Evolutionary conservation across 164 flowering plant genomes (phyloP).

Genomic region (Macadamia tetraphylla): DNA sequence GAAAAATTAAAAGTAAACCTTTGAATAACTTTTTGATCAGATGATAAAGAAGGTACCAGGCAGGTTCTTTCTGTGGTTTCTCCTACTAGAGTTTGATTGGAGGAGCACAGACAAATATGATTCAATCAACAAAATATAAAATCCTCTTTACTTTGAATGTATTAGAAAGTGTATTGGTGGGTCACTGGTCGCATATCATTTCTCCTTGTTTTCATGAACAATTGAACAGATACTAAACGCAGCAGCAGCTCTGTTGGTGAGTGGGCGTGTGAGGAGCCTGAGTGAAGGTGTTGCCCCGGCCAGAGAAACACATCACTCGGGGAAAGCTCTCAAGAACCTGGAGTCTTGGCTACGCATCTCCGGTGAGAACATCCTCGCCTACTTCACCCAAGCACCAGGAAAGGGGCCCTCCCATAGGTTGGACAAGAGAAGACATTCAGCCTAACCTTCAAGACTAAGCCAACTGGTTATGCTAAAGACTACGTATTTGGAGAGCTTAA

Average conservation of each 20-base stretch:
- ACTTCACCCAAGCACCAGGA: no score
- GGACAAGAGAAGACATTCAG: conserved; percentile 45
- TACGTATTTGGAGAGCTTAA: conserved; percentile 37
- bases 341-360: conserved; percentile 52
- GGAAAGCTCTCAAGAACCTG: conserved; percentile 62
- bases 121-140: no score
- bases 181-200: not conserved
- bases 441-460: conserved; percentile 25
- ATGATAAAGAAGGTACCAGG: no score
- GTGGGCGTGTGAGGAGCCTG: conserved; percentile 46
- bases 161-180: no score
- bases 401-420: not conserved
- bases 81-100: no score
- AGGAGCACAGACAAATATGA: no score
- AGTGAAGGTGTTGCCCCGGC: conserved; percentile 70
- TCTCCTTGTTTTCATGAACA: not conserved
- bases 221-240: conserved; percentile 66
- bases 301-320: conserved; percentile 66
- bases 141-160: no score
- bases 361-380: no score
- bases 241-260: conserved; percentile 75
- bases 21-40: not conserved
- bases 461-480: not conserved
- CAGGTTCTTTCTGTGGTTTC: no score
- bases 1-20: not conserved